phyloP scores from a whole-genome alignment of 2,329 filamentous ascomycete genomes.

The Dactylellina parvicollis region DNA sequence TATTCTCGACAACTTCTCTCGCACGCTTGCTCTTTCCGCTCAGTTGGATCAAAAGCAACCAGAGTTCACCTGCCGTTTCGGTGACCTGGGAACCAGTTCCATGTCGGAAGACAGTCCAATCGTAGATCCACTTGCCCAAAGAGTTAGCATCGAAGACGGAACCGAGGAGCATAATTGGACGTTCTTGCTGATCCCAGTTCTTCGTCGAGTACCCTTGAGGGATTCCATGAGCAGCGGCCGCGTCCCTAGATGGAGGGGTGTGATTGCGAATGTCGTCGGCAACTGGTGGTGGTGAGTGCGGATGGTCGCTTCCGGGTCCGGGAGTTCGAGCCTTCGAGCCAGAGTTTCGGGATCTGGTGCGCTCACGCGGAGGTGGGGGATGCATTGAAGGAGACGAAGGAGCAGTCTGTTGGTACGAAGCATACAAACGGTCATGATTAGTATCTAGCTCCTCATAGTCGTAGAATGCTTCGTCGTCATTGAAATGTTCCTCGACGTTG shows the following conservation, averaged over 20 bases:
- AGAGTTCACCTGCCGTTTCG: conserved; percentile 92
- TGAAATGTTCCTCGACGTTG: conserved; percentile 48
- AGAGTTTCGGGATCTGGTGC: conserved; percentile 50
- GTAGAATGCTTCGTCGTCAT: conserved; percentile 47
- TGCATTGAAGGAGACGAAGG: conserved; percentile 51
- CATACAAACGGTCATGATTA: conserved; percentile 53
- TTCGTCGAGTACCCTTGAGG: conserved; percentile 92
- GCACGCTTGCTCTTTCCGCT: conserved; percentile 93
- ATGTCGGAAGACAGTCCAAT: conserved; percentile 95
- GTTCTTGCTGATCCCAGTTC: conserved; percentile 96
- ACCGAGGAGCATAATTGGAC: conserved; percentile 91
- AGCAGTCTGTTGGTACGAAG: conserved; percentile 50
- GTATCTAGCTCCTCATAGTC: conserved; percentile 52
- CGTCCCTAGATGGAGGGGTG: conserved; percentile 41
- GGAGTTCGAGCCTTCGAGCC: conserved; percentile 41
- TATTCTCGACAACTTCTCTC: conserved; percentile 73
- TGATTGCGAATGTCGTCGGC: conserved; percentile 52
- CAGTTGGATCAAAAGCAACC: conserved; percentile 92
- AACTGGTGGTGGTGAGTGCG: conserved; percentile 46
- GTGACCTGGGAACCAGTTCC: conserved; percentile 83
- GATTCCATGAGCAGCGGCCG: conserved; percentile 76
- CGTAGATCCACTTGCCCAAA: conserved; percentile 98
- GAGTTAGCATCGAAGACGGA: conserved; percentile 98
- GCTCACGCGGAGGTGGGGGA: conserved; percentile 32
- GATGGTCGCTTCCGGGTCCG: conserved; percentile 48